Percentiles rank a stretch among this genome's conserved stretches.
Conservation (phyloP, 2,329 filamentous ascomycete species). For the Arthrinium phaeospermum region DNA sequence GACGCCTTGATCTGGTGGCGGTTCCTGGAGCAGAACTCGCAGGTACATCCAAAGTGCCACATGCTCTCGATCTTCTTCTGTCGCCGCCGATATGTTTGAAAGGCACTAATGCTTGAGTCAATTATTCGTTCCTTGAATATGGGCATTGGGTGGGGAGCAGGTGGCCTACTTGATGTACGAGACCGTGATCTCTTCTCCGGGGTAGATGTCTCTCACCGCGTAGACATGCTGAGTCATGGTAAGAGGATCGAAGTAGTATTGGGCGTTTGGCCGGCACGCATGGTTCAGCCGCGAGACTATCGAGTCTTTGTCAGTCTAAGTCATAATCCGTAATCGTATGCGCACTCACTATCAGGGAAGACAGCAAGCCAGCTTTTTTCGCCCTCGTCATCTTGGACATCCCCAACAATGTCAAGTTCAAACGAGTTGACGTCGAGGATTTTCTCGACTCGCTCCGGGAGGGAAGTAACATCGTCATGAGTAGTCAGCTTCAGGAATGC, state of each 20-base stretch:
- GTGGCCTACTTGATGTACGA: constrained; percentile 46
- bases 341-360: constrained; percentile 39
- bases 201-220: constrained; percentile 45
- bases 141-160: not conserved
- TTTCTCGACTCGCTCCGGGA: constrained; percentile 39
- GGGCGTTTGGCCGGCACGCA: constrained; percentile 51
- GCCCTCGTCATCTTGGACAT: constrained; percentile 31
- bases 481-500: constrained; percentile 44
- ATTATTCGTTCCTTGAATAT: too few species aligned
- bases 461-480: constrained; percentile 34
- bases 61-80: constrained; percentile 36
- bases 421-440: constrained; percentile 47
- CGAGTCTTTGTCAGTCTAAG: not conserved
- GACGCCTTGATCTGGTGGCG: constrained; percentile 37
- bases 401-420: constrained; percentile 41
- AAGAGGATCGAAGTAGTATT: constrained; percentile 47
- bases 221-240: constrained; percentile 46
- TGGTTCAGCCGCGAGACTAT: constrained; percentile 50
- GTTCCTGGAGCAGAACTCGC: constrained; percentile 43
- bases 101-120: constrained; percentile 27
- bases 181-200: constrained; percentile 51
- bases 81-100: constrained; percentile 37
- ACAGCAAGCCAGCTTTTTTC: constrained; percentile 39
- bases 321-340: too few species aligned
- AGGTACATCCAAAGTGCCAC: constrained; percentile 50